Conservation (phyloP, 202 grass and related monocot genomes). For the Tripidium arundinaceum region DNA sequence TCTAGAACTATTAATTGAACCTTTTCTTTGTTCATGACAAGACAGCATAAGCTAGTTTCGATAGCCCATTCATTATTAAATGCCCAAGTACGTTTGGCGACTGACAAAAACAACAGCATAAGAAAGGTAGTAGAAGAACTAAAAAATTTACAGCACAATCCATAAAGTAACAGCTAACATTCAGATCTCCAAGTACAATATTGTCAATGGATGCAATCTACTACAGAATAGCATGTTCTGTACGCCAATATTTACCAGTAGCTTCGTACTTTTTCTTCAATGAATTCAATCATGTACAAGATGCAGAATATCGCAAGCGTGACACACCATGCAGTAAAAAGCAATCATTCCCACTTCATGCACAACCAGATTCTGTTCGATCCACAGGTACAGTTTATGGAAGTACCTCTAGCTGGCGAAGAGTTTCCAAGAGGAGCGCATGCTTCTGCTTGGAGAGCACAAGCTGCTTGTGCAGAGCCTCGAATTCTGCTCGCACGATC, state of each 20-base stretch:
- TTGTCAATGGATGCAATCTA: slow-evolving; percentile 2
- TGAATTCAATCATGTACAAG: background rate
- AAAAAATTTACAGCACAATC: slow-evolving; percentile 4
- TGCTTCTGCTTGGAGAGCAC: slow-evolving; percentile 77
- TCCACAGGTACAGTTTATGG: background rate
- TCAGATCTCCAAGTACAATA: slow-evolving; percentile 5
- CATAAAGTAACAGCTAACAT: background rate
- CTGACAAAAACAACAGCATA: slow-evolving; percentile 6
- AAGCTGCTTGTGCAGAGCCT: slow-evolving; percentile 75
- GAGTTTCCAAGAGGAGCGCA: slow-evolving; percentile 56
- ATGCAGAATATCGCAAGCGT: slow-evolving; percentile 1
- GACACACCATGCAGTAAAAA: background rate
- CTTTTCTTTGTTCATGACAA: background rate
- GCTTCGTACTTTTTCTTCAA: too few relatives aligned
- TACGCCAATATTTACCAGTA: background rate
- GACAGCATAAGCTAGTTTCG: background rate
- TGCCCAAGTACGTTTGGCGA: slow-evolving; percentile 7
- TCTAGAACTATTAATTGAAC: background rate
- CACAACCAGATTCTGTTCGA: background rate
- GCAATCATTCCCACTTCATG: background rate
- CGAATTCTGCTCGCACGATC: slow-evolving; percentile 77
- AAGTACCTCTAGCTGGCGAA: slow-evolving; percentile 91
- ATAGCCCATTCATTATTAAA: slow-evolving; percentile 20
- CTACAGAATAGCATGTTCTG: slow-evolving; percentile 8
- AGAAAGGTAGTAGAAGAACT: background rate